Evolutionary conservation across 2,329 filamentous ascomycete species (phyloP), one percentile per base, ranked within the genome.

Genomic region (Sporothrix pseudoabietina): DNA sequence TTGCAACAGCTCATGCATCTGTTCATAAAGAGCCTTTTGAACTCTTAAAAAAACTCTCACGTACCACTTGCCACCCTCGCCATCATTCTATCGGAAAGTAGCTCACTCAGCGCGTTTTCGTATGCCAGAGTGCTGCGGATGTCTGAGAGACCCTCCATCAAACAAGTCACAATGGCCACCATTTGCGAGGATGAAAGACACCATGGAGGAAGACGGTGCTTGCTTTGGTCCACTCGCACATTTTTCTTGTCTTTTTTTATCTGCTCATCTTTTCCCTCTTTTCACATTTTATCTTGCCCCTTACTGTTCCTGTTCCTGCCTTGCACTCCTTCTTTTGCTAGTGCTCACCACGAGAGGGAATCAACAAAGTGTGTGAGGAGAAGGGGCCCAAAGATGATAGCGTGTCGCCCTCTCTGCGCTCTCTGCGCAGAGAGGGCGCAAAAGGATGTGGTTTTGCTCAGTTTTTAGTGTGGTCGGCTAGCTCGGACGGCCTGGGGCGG

Each of bases 381-480:
- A 55, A 19, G 39, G 61, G 12, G 26, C 4, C 35, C 35, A 22
- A 41, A 41, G 8, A 41, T 44, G 61, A 65, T 63, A 65, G 39
- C n/a, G 61, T 65, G 39, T 22, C 39, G 35, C 44, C 61, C 61
- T 44, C 39, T n/a, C 26, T 26, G 26, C 26, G 26, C 26, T 2
- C 26, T 2, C 39, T 47, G 19, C 35, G 39, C n/a, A 47, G 30
- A 22, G 8, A 35, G 8, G 35, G 35, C 8, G 35, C 35, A 35
- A 35, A 35, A 35, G 44, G 44, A 63, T 8, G 65, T 49, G 22
- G 41, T 52, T 26, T 52, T 52, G 44, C 59, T 26, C 59, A 3
- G n/a, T 35, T 68, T 49, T 68, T 52, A 68, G 65, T 68, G 55
- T 61, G 66, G 66, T 30, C 66, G 47, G 66, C 30, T 54, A 69